phyloP scores from a whole-genome alignment of 2,329 filamentous ascomycete genomes.

The Penicillium thymicola region DNA sequence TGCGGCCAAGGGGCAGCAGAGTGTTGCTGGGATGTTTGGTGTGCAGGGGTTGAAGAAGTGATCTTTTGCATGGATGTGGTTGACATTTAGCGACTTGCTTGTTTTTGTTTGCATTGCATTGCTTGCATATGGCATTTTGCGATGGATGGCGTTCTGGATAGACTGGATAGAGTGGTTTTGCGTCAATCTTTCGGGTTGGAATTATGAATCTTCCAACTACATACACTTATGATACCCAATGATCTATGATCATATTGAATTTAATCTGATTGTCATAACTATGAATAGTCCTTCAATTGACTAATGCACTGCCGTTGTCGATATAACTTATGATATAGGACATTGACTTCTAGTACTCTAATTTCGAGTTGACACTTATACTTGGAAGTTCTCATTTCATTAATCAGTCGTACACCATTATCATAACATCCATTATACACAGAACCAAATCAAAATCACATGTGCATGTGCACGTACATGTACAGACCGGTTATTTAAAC shows the following conservation, averaged over 20 bases:
- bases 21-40: conserved; percentile 57
- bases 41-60: conserved; percentile 1
- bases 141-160: background rate
- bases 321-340: background rate
- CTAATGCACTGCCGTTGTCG: background rate
- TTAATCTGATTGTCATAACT: background rate
- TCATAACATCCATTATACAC: conserved; percentile 13
- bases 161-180: background rate
- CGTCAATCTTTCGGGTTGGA: background rate
- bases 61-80: background rate
- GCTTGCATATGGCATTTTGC: background rate
- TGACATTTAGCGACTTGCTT: background rate
- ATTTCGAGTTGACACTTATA: background rate
- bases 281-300: background rate
- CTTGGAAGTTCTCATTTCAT: conserved; percentile 3
- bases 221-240: conserved; percentile 14
- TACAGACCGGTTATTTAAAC: background rate
- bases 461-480: background rate
- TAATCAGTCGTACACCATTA: conserved; percentile 7
- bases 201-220: background rate
- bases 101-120: background rate
- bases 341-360: background rate
- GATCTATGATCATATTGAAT: conserved; percentile 2
- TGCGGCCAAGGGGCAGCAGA: conserved; percentile 60
- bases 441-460: background rate